phyloP scores from a whole-genome alignment of 805 yeast genomes.

The Cyberlindnera suaveolens region DNA sequence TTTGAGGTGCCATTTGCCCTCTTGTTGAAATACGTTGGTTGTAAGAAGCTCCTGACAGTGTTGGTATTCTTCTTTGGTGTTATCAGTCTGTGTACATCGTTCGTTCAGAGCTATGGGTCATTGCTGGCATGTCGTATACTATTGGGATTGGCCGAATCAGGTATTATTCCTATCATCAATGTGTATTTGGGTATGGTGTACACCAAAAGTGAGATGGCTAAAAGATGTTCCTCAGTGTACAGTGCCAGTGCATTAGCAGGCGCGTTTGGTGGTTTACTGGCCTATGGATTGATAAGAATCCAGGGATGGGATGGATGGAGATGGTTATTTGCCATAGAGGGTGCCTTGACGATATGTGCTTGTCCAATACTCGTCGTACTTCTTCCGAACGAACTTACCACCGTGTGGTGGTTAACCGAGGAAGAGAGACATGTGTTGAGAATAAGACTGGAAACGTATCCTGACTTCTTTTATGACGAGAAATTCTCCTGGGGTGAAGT shows the following conservation, averaged over 20 bases:
- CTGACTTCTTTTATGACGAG: slow-evolving; percentile 31
- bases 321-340: slow-evolving; percentile 46
- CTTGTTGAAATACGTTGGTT: slow-evolving; percentile 30
- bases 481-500: slow-evolving; percentile 32
- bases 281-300: slow-evolving; percentile 38
- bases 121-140: slow-evolving; percentile 42
- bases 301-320: slow-evolving; percentile 40
- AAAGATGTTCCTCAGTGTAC: slow-evolving; percentile 29
- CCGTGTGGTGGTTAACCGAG: slow-evolving; percentile 33
- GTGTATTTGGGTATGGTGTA: slow-evolving; percentile 43
- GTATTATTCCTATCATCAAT: slow-evolving; percentile 43
- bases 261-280: slow-evolving; percentile 51
- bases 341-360: slow-evolving; percentile 34
- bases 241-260: slow-evolving; percentile 30
- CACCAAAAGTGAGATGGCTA: slow-evolving; percentile 41
- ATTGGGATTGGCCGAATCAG: slow-evolving; percentile 47
- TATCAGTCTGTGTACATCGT: slow-evolving; percentile 36
- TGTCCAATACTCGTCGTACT: slow-evolving; percentile 29
- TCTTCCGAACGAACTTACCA: slow-evolving; percentile 35
- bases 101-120: slow-evolving; percentile 35
- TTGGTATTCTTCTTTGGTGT: slow-evolving; percentile 32
- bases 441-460: slow-evolving; percentile 30
- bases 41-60: slow-evolving; percentile 28
- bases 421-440: slow-evolving; percentile 33
- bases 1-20: slow-evolving; percentile 35